Conservation (phyloP, 441 rosid species). For the Erysimum cheiri region DNA sequence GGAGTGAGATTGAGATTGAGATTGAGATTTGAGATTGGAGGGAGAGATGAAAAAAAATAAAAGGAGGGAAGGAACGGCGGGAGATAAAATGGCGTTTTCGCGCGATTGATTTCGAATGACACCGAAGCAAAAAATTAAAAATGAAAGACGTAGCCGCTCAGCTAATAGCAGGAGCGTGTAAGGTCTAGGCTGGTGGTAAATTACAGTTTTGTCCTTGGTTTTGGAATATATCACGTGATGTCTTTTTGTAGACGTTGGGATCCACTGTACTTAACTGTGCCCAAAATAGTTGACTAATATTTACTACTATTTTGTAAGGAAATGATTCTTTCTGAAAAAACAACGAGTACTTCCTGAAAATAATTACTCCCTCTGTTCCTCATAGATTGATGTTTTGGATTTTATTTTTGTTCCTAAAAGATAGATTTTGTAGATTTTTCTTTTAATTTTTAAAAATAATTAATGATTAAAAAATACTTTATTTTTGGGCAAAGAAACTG, state of each 20-base stretch:
- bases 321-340: conserved; percentile 22
- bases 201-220: conserved; percentile 36
- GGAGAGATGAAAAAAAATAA: conserved; percentile 37
- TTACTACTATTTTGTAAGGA: not conserved
- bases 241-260: conserved; percentile 40
- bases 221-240: conserved; percentile 17
- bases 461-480: too few relatives aligned
- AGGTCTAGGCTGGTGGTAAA: conserved; percentile 4
- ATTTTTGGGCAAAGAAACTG: too few relatives aligned
- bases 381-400: too few relatives aligned
- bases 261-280: conserved; percentile 20
- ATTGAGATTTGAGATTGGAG: conserved; percentile 19
- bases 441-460: too few relatives aligned
- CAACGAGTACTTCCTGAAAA: not conserved
- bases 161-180: conserved; percentile 30
- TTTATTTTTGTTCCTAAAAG: too few relatives aligned
- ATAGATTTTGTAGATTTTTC: too few relatives aligned
- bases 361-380: too few relatives aligned
- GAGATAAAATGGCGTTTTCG: conserved; percentile 58
- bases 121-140: not conserved
- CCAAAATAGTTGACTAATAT: conserved; percentile 23
- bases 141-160: conserved; percentile 35
- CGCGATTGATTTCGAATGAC: conserved; percentile 56
- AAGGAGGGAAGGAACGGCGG: conserved; percentile 56
- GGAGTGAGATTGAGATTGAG: conserved; percentile 1